A percentile compares a stretch with the other conserved stretches of the same genome.
Conservation (phyloP, 139 green algal genomes). For the Chlorella sp. region DNA sequence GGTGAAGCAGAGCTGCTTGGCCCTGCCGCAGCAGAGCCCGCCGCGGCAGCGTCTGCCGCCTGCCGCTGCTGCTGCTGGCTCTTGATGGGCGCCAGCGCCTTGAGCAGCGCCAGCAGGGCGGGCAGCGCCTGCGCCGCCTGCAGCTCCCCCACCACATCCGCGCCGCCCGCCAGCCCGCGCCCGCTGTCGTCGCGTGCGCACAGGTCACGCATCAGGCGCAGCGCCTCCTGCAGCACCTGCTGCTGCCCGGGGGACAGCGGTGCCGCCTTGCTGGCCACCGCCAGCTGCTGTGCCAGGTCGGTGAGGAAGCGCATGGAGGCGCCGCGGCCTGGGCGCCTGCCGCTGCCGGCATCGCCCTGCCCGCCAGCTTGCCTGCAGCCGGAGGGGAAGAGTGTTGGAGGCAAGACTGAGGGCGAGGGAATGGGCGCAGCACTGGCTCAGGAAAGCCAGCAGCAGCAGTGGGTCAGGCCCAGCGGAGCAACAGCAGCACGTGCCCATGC, state of each 20-base stretch:
- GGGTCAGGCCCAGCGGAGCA: too few relatives aligned
- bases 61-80: conserved; percentile 2
- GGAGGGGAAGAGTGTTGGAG: background rate
- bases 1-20: too few relatives aligned
- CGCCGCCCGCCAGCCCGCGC: conserved; percentile 7
- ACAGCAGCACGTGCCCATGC: too few relatives aligned
- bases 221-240: conserved; percentile 42
- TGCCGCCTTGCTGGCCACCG: background rate
- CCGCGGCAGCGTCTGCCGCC: background rate
- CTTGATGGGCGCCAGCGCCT: conserved; percentile 36
- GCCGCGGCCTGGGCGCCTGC: background rate
- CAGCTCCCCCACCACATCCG: conserved; percentile 24
- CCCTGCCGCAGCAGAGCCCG: background rate
- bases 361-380: background rate
- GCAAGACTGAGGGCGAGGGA: background rate
- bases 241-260: conserved; percentile 10
- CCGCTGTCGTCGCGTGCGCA: conserved; percentile 42
- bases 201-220: conserved; percentile 46
- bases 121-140: conserved; percentile 7
- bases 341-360: background rate
- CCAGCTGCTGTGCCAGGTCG: conserved; percentile 10
- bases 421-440: background rate
- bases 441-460: background rate
- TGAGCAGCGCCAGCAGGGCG: conserved; percentile 47
- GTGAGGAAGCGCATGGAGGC: conserved; percentile 18